Evolutionary conservation across 495 filamentous ascomycete genomes (phyloP), one percentile per base, ranked within the genome.

Genomic region (Glarea lozoyensis): DNA sequence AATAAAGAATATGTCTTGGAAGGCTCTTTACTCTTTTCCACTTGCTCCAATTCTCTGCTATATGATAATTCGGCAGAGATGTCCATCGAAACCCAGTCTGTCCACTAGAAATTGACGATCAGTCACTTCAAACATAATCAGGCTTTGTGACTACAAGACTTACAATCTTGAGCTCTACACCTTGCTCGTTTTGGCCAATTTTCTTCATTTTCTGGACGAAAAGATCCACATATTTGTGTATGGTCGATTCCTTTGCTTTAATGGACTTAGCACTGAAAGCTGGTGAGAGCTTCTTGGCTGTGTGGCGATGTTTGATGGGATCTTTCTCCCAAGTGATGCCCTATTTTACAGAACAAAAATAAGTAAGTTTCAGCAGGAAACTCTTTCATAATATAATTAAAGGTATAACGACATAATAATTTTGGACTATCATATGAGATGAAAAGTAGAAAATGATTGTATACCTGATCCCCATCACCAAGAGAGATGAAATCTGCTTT

Each of bases 61-160:
- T 41, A 56, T 1, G 53, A 23, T 16, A 56, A 19, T 13, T 59
- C 56, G 2, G 56, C 56, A 2, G 46, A 31, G n/a, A 54, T 40
- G 21, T 56, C 56, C 34, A 54, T 43, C 2, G 43, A 43, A 2
- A 59, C 22, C 53, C 53, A 56, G 19, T 48, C 19, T 4, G 40
- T 44, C 44, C 50, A 56, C 45, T 29, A 29, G 25, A 29, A 29
- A 29, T 29, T 29, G 25, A n/a, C n/a, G n/a, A n/a, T 7, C n/a
- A 7, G n/a, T 7, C 25, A 29, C 25, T 7, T n/a, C 25, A n/a
- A n/a, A 29, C 7, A n/a, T 7, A n/a, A n/a, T 29, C n/a, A 7
- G n/a, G 25, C n/a, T 29, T 29, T n/a, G n/a, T n/a, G n/a, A n/a
- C 7, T 29, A n/a, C 7, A n/a, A 29, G 25, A 29, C 25, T 29